These are phyloP conservation scores for Arachnomyces sp. DNA, from an alignment of 2,329 filamentous ascomycete species.

Conservation along the genomic window DNA sequence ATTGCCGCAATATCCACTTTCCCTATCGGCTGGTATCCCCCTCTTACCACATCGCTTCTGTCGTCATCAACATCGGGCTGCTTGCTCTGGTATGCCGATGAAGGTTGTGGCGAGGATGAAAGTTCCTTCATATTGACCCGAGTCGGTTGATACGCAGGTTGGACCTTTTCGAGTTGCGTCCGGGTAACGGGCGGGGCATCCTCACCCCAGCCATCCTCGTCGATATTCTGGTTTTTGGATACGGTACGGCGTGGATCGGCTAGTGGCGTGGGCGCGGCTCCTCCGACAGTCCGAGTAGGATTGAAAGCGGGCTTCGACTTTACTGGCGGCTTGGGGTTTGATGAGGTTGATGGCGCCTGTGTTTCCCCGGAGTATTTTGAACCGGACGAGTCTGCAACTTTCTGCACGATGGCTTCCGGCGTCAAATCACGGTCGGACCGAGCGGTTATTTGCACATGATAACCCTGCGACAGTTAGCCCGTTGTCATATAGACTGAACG, in stretches of 20 bases:
- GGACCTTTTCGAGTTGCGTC: constrained; percentile 82
- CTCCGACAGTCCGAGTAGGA: constrained; percentile 58
- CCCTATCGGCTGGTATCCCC: constrained; percentile 85
- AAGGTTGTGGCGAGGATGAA: constrained; percentile 40
- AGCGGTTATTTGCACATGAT: constrained; percentile 95
- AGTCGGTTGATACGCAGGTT: constrained; percentile 86
- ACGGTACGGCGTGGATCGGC: constrained; percentile 47
- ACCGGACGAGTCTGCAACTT: constrained; percentile 89
- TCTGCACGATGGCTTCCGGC: constrained; percentile 80
- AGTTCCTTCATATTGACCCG: constrained; percentile 90
- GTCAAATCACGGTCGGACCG: constrained; percentile 84
- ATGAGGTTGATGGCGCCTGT: constrained; percentile 46
- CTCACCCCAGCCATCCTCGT: constrained; percentile 86
- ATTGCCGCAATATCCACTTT: constrained; percentile 97
- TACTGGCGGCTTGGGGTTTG: constrained; percentile 53
- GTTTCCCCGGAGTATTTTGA: constrained; percentile 79
- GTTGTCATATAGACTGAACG: constrained; percentile 4
- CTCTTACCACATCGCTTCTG: constrained; percentile 62
- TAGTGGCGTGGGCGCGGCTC: constrained; percentile 59
- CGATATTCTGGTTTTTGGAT: constrained; percentile 43
- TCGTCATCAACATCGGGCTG: constrained; percentile 38
- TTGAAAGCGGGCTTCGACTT: constrained; percentile 90
- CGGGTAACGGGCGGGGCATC: constrained; percentile 89
- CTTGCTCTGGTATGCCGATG: no score
- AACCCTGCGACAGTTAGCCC: constrained; percentile 52